These are phyloP conservation scores for Dacryopinax primogenitus DNA, from an alignment of 768 basidiomycete genomes.

Conservation along the genomic window DNA sequence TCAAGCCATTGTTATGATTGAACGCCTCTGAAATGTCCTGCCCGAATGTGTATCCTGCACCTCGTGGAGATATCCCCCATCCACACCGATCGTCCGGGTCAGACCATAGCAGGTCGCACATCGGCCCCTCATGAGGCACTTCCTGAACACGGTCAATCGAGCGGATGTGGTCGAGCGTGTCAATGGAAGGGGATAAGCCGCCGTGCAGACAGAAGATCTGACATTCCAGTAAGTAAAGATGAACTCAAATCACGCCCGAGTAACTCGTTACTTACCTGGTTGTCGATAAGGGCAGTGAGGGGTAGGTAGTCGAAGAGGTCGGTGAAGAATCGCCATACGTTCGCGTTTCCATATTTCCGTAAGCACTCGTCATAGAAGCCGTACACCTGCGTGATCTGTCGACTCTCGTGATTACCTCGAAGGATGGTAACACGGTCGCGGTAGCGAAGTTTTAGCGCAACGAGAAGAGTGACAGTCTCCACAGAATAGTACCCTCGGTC, in stretches of 20 bases:
- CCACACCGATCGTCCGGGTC: conserved; percentile 99
- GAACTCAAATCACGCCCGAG: conserved; percentile 11
- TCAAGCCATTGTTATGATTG: conserved; percentile 97
- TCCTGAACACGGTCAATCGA: conserved; percentile 98
- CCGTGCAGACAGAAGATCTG: conserved; percentile 99
- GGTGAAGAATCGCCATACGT: conserved; percentile 98
- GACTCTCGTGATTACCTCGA: conserved; percentile 95
- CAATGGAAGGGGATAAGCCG: conserved; percentile 95
- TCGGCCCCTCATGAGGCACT: conserved; percentile 98
- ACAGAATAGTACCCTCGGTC: conserved; percentile 99
- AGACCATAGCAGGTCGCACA: conserved; percentile 99
- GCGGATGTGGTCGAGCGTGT: conserved; percentile 98
- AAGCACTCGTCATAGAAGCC: conserved; percentile 99
- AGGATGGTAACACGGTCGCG: conserved; percentile 96
- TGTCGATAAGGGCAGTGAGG: conserved; percentile 93
- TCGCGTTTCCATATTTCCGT: conserved; percentile 98
- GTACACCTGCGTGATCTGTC: conserved; percentile 99
- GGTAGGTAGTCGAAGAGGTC: conserved; percentile 97
- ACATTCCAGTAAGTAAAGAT: not conserved
- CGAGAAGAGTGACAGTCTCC: conserved; percentile 93
- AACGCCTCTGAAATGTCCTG: conserved; percentile 99
- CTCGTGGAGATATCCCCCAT: conserved; percentile 98
- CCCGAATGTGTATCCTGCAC: conserved; percentile 97
- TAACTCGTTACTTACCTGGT: conserved; percentile 61
- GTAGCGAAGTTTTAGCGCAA: conserved; percentile 94